Conservation (phyloP, 2,329 filamentous ascomycete species). For the Penicillium sp. region DNA sequence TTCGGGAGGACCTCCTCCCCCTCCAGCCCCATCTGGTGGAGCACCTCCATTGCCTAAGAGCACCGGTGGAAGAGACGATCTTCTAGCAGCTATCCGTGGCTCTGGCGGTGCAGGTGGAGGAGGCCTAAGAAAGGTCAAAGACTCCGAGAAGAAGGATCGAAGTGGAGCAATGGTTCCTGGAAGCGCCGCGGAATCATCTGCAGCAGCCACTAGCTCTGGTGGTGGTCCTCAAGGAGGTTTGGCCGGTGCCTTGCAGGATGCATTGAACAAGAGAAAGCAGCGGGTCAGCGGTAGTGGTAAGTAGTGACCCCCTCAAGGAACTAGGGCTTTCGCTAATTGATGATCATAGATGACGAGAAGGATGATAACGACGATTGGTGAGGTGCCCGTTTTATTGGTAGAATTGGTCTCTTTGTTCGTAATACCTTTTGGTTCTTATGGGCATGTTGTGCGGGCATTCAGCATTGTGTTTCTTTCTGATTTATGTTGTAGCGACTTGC, state of each 20-base stretch:
- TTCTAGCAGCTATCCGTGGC: conserved; percentile 53
- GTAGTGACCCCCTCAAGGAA: conserved; percentile 41
- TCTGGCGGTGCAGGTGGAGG: conserved; percentile 56
- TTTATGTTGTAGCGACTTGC: conserved; percentile 12
- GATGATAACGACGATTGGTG: conserved; percentile 51
- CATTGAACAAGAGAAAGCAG: conserved; percentile 79
- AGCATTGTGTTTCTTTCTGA: conserved; percentile 1
- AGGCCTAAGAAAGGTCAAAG: conserved; percentile 49
- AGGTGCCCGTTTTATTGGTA: conserved; percentile 14
- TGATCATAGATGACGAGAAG: conserved; percentile 47
- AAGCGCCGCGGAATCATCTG: conserved; percentile 61
- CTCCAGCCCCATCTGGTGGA: conserved; percentile 44
- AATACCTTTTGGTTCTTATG: conserved; percentile 21
- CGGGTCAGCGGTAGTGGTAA: conserved; percentile 95
- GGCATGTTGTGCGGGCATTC: conserved; percentile 14
- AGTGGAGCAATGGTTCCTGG: conserved; percentile 48
- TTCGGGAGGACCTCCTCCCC: conserved; percentile 54
- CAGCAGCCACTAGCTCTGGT: conserved; percentile 56
- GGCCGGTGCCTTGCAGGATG: conserved; percentile 79
- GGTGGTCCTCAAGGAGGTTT: conserved; percentile 61
- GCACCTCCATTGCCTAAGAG: conserved; percentile 47
- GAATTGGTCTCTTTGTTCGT: conserved; percentile 12
- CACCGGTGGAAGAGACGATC: conserved; percentile 43
- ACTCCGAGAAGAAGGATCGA: conserved; percentile 49
- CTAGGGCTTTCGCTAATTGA: conserved; percentile 23